Percentiles rank a stretch among this genome's conserved stretches.
These are phyloP conservation scores for Pythium utonaiense DNA, from an alignment of 352 stramenopile species.

Conservation along the genomic window DNA sequence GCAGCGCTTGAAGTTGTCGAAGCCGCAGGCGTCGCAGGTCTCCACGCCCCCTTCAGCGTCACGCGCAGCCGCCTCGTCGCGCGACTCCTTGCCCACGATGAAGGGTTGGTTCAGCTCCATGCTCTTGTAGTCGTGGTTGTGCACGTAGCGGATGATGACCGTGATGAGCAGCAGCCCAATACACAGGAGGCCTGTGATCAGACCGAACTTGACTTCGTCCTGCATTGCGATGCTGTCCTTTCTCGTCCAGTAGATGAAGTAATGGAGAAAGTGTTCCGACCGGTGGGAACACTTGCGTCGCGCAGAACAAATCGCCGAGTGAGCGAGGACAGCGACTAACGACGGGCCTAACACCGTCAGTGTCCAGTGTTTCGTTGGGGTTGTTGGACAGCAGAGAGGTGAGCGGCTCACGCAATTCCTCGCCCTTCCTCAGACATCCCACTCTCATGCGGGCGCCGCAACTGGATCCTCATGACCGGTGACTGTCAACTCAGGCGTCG, in stretches of 20 bases:
- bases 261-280: neutral
- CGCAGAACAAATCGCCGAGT: neutral
- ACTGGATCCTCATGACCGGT: neutral
- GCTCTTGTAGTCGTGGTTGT: constrained; percentile 3
- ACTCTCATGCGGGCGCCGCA: neutral
- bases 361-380: no score
- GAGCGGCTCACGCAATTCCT: neutral
- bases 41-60: neutral
- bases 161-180: neutral
- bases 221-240: neutral
- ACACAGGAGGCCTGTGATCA: neutral
- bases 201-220: neutral
- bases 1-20: constrained; percentile 3
- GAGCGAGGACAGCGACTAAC: neutral
- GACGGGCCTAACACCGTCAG: neutral
- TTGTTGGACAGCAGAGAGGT: neutral
- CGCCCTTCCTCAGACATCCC: neutral
- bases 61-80: neutral
- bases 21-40: neutral
- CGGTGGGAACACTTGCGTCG: no score
- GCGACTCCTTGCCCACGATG: constrained; percentile 3
- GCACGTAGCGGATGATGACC: neutral
- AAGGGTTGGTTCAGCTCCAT: constrained; percentile 8
- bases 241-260: no score
- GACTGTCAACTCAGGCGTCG: neutral